Conservation (phyloP, 139 green algal genomes). For the Chlorella sp. region DNA sequence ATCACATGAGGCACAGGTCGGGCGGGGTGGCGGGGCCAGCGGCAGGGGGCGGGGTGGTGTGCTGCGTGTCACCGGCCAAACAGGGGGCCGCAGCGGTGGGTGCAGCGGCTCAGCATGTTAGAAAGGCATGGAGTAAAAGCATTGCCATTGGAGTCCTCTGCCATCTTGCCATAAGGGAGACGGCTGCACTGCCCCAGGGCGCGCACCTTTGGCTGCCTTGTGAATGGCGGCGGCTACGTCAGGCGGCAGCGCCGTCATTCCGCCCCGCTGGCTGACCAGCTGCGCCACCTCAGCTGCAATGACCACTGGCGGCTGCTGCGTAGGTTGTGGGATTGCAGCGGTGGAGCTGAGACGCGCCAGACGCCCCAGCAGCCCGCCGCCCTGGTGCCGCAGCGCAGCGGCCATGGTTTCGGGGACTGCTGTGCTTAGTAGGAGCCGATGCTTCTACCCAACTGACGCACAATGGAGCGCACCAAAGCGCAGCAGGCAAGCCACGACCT, state of each 20-base stretch:
- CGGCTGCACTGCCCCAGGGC: not conserved
- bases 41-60: no score
- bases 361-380: not conserved
- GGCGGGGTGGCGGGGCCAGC: no score
- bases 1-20: no score
- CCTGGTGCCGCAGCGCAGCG: not conserved
- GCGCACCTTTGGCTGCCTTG: constrained; percentile 16
- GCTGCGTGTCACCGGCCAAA: no score
- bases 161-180: not conserved
- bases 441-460: not conserved
- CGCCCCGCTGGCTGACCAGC: constrained; percentile 25
- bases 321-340: not conserved
- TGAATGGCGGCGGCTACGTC: constrained; percentile 23
- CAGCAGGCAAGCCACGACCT: no score
- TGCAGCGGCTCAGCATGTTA: no score
- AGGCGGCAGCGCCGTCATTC: constrained; percentile 34
- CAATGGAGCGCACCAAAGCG: no score
- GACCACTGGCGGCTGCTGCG: not conserved
- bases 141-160: no score
- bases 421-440: no score
- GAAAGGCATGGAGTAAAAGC: no score
- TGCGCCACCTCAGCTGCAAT: constrained; percentile 42
- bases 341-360: constrained; percentile 7
- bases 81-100: no score
- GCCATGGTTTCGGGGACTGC: not conserved